Base-by-base conservation (phyloP, 768 basidiomycete species). In the Naematelia encephala region DNA sequence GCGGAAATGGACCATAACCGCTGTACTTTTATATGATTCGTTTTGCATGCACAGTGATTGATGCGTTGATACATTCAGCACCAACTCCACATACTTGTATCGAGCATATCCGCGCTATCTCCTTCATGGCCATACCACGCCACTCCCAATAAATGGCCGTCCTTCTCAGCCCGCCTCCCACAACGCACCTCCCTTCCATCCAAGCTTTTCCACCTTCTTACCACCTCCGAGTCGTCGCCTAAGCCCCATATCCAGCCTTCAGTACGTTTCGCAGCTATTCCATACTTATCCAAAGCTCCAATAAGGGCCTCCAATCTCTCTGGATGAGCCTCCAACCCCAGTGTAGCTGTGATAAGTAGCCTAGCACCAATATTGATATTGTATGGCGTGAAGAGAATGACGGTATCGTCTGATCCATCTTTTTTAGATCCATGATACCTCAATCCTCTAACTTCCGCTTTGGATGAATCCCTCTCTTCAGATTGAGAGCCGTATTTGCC, bases 61-160 rank as follows among this genome's bases (percentile, higher is more conserved):
- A n/a, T n/a, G n/a, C n/a, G n/a, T n/a, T n/a, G n/a, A n/a, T n/a
- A n/a, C 50, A 51, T 23, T 44, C 45, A 72, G 30, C 62, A 64
- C 67, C 70, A 72, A 22, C 30, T 47, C 65, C 63, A 68, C 67
- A 72, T 69, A 27, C 62, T 57, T 16, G 47, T 45, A 46, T 72
- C 67, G 10, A 68, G 22, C 53, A 68, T 10, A 8, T 63, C 49
- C 1, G 50, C 62, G 43, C 54, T 34, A 8, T 56, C 46, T 1
- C 59, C 64, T 19, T 45, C n/a, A 10, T 47, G n/a, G 1, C 70
- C 70, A 51, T 72, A 72, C 67, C 67, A 72, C 2, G 67, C 67
- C 21, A 65, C 61, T 2, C 66, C 66, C 8, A 72, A 47, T 14
- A 72, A 45, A 64, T 72, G 70, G 0, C 66, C 67, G 19, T 53